Percentiles rank a stretch among this genome's conserved stretches.
Evolutionary conservation across 78 protist species (phyloP).

Genomic region (Pelomyxa schiedti): DNA sequence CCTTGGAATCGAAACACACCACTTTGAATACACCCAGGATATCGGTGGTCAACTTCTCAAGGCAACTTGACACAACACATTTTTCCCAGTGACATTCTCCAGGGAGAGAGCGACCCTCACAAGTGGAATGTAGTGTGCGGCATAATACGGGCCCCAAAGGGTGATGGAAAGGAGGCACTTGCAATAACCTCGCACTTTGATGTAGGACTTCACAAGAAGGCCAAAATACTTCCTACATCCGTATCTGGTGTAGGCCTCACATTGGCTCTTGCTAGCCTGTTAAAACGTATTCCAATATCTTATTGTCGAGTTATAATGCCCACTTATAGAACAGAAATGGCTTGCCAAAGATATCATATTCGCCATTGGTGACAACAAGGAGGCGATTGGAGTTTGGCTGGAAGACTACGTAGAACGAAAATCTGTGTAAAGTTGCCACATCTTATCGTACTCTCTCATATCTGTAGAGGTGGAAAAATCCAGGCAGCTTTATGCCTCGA

Average conservation of each 20-base stretch:
- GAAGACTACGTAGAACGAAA: background rate
- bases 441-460: background rate
- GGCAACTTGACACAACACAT: too few relatives aligned
- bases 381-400: background rate
- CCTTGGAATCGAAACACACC: too few relatives aligned
- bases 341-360: conserved; percentile 43
- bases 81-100: too few relatives aligned
- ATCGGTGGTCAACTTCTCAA: too few relatives aligned
- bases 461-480: conserved; percentile 37
- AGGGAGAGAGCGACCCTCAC: too few relatives aligned
- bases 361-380: conserved; percentile 1
- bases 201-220: background rate
- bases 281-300: too few relatives aligned
- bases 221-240: too few relatives aligned
- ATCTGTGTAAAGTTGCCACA: background rate
- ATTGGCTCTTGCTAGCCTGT: background rate
- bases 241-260: too few relatives aligned
- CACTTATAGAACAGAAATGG: conserved; percentile 16
- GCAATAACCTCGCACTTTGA: background rate
- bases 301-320: too few relatives aligned
- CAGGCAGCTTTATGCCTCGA: conserved; percentile 39
- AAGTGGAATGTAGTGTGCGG: too few relatives aligned
- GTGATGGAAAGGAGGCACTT: background rate
- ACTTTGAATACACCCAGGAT: too few relatives aligned
- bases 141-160: background rate